These are phyloP conservation scores for Pueraria montana DNA, from an alignment of 306 rosid species.

Conservation along the genomic window DNA sequence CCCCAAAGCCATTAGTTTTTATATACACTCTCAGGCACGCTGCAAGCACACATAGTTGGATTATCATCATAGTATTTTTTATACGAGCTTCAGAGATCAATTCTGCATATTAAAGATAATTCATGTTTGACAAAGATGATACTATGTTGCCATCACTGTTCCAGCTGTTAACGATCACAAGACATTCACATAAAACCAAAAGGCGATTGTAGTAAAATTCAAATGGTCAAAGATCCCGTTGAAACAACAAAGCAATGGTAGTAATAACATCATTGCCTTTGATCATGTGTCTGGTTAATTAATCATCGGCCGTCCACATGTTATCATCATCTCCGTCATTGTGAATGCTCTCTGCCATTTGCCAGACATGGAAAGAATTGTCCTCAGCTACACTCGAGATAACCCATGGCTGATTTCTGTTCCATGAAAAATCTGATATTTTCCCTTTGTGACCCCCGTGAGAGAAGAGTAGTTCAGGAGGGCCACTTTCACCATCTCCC, in stretches of 20 bases:
- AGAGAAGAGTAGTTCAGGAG: slow-evolving; percentile 88
- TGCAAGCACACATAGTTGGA: no score
- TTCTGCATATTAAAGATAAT: neutral
- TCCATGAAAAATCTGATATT: slow-evolving; percentile 96
- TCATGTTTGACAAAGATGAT: slow-evolving; percentile 1
- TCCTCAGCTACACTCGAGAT: slow-evolving; percentile 94
- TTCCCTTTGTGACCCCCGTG: slow-evolving; percentile 94
- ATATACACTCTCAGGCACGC: no score
- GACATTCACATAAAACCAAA: slow-evolving; percentile 1
- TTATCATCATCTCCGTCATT: slow-evolving; percentile 59
- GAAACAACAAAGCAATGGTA: slow-evolving; percentile 30
- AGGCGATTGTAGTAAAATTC: neutral
- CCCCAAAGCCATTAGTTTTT: no score
- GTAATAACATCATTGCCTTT: neutral
- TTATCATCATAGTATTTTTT: neutral
- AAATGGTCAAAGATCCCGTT: neutral
- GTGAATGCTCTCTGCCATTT: slow-evolving; percentile 80
- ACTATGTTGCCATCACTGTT: slow-evolving; percentile 17
- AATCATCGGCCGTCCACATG: slow-evolving; percentile 38
- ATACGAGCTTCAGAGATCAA: neutral
- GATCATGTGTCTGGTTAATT: slow-evolving; percentile 4
- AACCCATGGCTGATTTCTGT: slow-evolving; percentile 79
- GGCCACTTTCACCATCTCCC: slow-evolving; percentile 90
- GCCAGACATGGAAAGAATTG: slow-evolving; percentile 90
- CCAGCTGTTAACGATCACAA: neutral